Base-by-base conservation (phyloP, 169 alveolate genomes). In the Cardiosporidium cionae region DNA sequence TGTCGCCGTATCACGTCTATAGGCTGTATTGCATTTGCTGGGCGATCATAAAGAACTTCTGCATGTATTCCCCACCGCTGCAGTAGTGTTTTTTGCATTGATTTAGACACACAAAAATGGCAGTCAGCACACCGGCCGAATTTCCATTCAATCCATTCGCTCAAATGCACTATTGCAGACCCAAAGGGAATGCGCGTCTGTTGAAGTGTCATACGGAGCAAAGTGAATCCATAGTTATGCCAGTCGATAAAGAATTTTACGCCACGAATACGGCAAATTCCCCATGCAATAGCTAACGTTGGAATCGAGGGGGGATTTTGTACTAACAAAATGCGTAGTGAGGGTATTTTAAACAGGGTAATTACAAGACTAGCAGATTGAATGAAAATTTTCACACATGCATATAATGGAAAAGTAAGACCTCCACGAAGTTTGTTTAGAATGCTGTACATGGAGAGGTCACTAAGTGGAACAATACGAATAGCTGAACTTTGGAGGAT, bases 251-350 rank as follows among this genome's bases (percentile, higher is more conserved):
- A 77, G 37, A 87, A 65, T 54, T 78, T 72, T 7, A 84, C 79
- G 9, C 89, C 81, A 3, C 72, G 69, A 4, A 89, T 0, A 37
- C 83, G 76, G 68, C 91, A 78, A 52, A 84, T 77, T 6, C 84
- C 58, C 73, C 79, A 73, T 22, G 70, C 35, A 6, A 87, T 63
- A 0, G 81, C 83, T 28, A 89, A 79, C 32, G 89, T 73, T 0
- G 98, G 96, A 1, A 93, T 83, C 16, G 94, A 85, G 3, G 96
- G 98, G n/a, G 98, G 98, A 79, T 86, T 90, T 81, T 93, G 92
- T 58, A 90, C 65, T 1, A 92, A 68, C 65, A 90, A 74, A 62
- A 82, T 84, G 65, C 76, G 74, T 32, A 76, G 83, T 53, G 86
- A 81, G 7, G 87, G 90, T 29, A 80, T 53, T 33, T 66, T 69